Percentiles rank a stretch among this genome's conserved stretches.
These are phyloP conservation scores for Boletus reticulatus DNA, from an alignment of 768 basidiomycete species.

Conservation along the genomic window DNA sequence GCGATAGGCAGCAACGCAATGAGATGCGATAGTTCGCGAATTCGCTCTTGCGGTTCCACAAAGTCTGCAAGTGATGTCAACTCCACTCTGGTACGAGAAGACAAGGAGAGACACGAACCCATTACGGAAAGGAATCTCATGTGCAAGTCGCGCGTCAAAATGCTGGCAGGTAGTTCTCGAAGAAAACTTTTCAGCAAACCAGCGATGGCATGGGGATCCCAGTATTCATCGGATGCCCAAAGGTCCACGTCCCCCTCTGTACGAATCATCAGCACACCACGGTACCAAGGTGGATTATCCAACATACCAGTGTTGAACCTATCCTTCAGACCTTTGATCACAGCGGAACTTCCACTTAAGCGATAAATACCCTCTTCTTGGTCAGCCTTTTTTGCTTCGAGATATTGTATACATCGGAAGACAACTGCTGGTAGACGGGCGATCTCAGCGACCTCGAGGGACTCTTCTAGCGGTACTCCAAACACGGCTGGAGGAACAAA, in stretches of 20 bases:
- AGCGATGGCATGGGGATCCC: conserved; percentile 97
- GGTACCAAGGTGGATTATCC: not conserved
- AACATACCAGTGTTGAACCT: conserved; percentile 83
- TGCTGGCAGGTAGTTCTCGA: conserved; percentile 89
- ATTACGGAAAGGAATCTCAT: conserved; percentile 89
- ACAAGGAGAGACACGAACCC: conserved; percentile 52
- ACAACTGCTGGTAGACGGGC: conserved; percentile 92
- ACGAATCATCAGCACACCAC: conserved; percentile 9
- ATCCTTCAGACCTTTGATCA: conserved; percentile 91
- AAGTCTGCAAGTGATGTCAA: conserved; percentile 58
- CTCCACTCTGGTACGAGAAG: not conserved
- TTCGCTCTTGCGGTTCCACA: conserved; percentile 82
- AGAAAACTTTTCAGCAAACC: conserved; percentile 92
- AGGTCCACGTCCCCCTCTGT: conserved; percentile 96
- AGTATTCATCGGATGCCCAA: conserved; percentile 83
- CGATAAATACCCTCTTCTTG: conserved; percentile 98
- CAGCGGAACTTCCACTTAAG: conserved; percentile 90
- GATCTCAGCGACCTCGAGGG: conserved; percentile 85
- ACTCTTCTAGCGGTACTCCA: conserved; percentile 83
- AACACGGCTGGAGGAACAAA: conserved; percentile 75
- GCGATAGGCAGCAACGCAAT: conserved; percentile 86
- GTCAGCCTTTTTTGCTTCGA: conserved; percentile 92
- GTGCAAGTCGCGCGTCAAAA: conserved; percentile 91
- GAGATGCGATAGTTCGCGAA: conserved; percentile 80
- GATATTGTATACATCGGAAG: conserved; percentile 92